A percentile compares a stretch with the other conserved stretches of the same genome.
Conservation (phyloP, 768 basidiomycete genomes). For the Melanogaster broomeanus region DNA sequence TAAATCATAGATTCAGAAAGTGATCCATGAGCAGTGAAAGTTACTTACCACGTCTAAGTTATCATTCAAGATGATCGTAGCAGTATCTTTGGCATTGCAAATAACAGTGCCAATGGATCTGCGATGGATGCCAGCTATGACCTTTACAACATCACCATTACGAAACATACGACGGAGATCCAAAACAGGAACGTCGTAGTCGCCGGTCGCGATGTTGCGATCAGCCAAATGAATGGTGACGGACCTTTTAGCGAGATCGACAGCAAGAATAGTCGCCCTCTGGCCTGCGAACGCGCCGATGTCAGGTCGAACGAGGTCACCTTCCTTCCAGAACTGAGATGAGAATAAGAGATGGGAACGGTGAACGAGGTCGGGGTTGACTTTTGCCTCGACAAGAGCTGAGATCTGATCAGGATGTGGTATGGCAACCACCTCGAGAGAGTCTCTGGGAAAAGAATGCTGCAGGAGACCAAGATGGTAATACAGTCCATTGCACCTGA, state of each 20-base stretch:
- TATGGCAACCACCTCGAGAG: not conserved
- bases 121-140: not conserved
- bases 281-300: not conserved
- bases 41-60: not conserved
- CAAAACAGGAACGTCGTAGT: not conserved
- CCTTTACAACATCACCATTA: not conserved
- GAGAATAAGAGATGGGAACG: not conserved
- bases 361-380: not conserved
- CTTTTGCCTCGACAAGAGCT: not conserved
- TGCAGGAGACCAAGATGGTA: not conserved
- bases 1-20: not conserved
- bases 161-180: not conserved
- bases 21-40: no score
- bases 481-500: not conserved
- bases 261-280: not conserved
- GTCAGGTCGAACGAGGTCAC: not conserved
- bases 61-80: not conserved
- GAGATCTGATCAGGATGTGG: not conserved
- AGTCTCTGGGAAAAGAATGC: not conserved
- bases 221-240: not conserved
- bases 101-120: not conserved
- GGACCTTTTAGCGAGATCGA: not conserved
- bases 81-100: not conserved
- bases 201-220: not conserved
- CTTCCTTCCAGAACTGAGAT: not conserved